Conservation (phyloP, 2,329 filamentous ascomycete genomes). For the Lachnellula occidentalis region DNA sequence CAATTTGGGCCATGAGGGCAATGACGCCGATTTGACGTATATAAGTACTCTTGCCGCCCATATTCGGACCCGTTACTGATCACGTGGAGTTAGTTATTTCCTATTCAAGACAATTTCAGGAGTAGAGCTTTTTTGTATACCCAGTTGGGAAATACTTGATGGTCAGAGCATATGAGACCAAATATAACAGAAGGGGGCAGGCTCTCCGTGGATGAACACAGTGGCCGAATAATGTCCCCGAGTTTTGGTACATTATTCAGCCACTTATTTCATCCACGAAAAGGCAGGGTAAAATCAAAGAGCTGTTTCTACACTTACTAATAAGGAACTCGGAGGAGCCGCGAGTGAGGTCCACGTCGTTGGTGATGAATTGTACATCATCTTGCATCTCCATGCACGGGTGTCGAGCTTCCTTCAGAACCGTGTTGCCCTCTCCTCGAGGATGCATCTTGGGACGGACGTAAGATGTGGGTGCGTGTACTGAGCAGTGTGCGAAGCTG, state of each 20-base stretch:
- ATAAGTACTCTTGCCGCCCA: slow-evolving; percentile 98
- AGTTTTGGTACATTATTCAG: too few species aligned
- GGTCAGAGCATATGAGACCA: too few species aligned
- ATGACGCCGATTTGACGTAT: slow-evolving; percentile 97
- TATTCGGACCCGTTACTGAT: slow-evolving; percentile 79
- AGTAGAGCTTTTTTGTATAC: too few species aligned
- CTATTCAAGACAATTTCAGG: too few species aligned
- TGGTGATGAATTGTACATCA: slow-evolving; percentile 97
- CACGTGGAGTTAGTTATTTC: neutral
- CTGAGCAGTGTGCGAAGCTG: slow-evolving; percentile 85
- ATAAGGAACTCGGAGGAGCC: slow-evolving; percentile 75
- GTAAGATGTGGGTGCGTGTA: slow-evolving; percentile 89
- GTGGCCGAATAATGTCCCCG: too few species aligned
- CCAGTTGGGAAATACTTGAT: too few species aligned
- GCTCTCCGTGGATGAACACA: too few species aligned
- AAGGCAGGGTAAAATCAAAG: neutral
- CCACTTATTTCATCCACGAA: too few species aligned
- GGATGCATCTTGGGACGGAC: slow-evolving; percentile 85
- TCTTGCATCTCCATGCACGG: slow-evolving; percentile 99
- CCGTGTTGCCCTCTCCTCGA: slow-evolving; percentile 79
- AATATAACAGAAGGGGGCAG: too few species aligned
- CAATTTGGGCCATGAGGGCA: slow-evolving; percentile 93
- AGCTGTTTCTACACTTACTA: neutral
- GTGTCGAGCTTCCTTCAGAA: slow-evolving; percentile 89
- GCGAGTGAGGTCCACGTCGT: slow-evolving; percentile 79